A percentile compares a stretch with the other conserved stretches of the same genome.
Conservation (phyloP, 1,139 yeast species). For the Debaryomycetaceae sp. region DNA sequence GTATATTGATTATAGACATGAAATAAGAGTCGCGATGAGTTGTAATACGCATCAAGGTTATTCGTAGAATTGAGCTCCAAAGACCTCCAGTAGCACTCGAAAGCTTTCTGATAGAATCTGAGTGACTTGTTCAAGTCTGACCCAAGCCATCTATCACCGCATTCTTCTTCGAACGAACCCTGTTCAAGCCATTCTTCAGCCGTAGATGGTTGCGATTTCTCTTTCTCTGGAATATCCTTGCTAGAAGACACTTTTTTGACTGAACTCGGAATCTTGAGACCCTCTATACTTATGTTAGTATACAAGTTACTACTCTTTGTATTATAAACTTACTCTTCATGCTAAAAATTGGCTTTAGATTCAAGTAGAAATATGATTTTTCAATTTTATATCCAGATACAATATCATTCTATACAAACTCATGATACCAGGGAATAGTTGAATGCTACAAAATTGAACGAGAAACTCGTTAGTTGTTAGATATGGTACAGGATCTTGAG, state of each 20-base stretch:
- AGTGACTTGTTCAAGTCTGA: slow-evolving; percentile 52
- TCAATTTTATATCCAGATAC: neutral
- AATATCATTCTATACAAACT: no score
- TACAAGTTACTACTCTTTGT: no score
- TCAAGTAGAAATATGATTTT: neutral
- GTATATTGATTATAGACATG: slow-evolving; percentile 45
- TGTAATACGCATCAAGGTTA: slow-evolving; percentile 41
- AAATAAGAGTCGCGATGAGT: slow-evolving; percentile 45
- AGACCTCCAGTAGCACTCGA: slow-evolving; percentile 30
- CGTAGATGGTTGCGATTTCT: slow-evolving; percentile 21
- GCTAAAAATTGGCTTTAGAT: neutral
- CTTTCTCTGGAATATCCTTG: neutral
- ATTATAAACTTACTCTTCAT: neutral
- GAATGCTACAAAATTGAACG: neutral
- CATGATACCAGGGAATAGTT: no score
- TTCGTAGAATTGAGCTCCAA: slow-evolving; percentile 12
- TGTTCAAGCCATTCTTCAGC: slow-evolving; percentile 46
- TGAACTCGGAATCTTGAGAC: neutral
- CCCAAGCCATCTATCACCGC: slow-evolving; percentile 57
- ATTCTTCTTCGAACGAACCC: slow-evolving; percentile 50
- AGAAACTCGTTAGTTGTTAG: neutral
- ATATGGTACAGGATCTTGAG: slow-evolving; percentile 1
- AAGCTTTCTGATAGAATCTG: slow-evolving; percentile 52
- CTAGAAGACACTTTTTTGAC: neutral
- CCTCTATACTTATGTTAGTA: neutral